Base-by-base conservation (phyloP, 805 yeast species). In the Yarrowia bubula region DNA sequence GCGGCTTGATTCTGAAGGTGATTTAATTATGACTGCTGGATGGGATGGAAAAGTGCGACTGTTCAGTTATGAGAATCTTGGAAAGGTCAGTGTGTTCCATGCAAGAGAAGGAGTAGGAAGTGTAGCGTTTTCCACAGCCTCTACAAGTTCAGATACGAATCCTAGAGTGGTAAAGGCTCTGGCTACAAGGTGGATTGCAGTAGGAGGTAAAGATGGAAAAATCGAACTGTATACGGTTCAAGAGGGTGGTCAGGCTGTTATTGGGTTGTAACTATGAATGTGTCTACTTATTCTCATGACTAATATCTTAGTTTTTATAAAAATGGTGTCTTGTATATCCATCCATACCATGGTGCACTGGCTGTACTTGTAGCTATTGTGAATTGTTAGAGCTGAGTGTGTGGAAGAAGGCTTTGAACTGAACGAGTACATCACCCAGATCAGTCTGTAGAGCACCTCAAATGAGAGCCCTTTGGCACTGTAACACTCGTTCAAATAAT, bases 141-240 rank as follows among this genome's bases (percentile, higher is more conserved):
- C 44, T 8, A 14, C 43, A 1, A 31, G 37, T 18, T 18, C 37
- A 6, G 22, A 7, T 1, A 10, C 44, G 0, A 14, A 18, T 37
- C 39, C 66, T 0, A 66, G 67, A 3, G 68, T 41, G 14, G 32
- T 11, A 1, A 53, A 44, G 42, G 48, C 38, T 47, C 55, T 17
- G 9, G 35, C 32, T n/a, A 35, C 63, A 13, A 70, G 73, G 50
- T 73, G 79, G 70, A 67, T 84, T 0, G 80, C 84, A 5, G 78
- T 80, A 1, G 88, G 84, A 0, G 84, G 81, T 53, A 83, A 81
- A 58, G 87, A 85, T 67, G 87, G 88, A 2, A 76, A 84, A 2
- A 75, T 85, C 1, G 77, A 76, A 11, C 72, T 83, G 10, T 81
- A 79, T 70, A 69, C 70, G n/a, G 64, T 71, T 15, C 14, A 42